A percentile compares a stretch with the other conserved stretches of the same genome.
phyloP scores from a whole-genome alignment of 345 rosid species.

The Eucalyptus polybractea region DNA sequence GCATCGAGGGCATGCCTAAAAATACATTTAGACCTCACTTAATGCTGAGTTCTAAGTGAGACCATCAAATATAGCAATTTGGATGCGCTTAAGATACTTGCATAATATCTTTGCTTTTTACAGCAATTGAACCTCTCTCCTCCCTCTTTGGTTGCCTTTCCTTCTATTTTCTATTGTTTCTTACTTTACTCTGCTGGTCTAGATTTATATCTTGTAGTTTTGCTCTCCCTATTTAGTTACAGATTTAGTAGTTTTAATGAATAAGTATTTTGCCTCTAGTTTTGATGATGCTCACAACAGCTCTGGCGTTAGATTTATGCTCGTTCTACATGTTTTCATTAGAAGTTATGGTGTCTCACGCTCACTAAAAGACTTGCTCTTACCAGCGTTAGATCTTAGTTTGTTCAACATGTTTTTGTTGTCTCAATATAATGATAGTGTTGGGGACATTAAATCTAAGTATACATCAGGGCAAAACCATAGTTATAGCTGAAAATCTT shows the following conservation, averaged over 20 bases:
- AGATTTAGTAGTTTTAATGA: neutral
- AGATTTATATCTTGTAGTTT: neutral
- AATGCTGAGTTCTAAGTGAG: neutral
- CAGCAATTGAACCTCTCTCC: neutral
- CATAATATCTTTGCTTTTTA: no score
- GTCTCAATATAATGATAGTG: no score
- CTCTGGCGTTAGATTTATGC: neutral
- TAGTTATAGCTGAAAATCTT: accelerated
- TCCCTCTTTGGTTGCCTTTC: no score
- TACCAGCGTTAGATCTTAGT: accelerated
- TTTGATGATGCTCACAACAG: accelerated
- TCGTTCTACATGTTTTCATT: neutral
- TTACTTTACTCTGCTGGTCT: neutral
- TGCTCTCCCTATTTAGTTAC: neutral
- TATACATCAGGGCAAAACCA: neutral
- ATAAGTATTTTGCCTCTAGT: neutral
- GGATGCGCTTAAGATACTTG: neutral
- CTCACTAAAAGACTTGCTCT: neutral
- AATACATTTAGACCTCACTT: neutral
- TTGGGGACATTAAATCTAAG: neutral
- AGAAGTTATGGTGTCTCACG: neutral
- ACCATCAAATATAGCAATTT: neutral
- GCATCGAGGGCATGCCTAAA: neutral
- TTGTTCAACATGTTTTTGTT: neutral
- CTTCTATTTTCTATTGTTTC: neutral